Conservation (phyloP, 1,284 basidiomycete species). For the Cutaneotrichosporon curvatum region DNA sequence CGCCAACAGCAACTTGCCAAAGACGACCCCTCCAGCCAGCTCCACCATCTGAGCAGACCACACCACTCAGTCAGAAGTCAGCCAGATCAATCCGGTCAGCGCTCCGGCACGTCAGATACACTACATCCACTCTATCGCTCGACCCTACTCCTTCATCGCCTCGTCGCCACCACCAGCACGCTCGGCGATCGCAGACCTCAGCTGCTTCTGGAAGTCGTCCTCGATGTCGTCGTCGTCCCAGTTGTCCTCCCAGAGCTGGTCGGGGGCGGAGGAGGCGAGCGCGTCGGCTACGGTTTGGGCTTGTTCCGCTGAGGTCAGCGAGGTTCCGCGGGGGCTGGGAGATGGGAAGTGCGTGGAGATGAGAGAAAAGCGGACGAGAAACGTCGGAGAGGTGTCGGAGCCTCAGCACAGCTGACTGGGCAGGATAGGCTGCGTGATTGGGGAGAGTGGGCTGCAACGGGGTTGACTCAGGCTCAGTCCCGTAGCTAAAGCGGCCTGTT, state of each 20-base stretch:
- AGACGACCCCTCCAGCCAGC: too few species aligned
- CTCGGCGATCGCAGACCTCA: constrained; percentile 52
- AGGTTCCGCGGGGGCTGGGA: neutral
- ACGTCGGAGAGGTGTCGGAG: neutral
- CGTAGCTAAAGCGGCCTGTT: too few species aligned
- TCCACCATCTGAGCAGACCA: too few species aligned
- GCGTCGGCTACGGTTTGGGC: constrained; percentile 36
- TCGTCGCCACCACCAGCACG: constrained; percentile 33
- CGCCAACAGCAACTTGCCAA: too few species aligned
- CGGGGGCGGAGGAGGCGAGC: constrained; percentile 28
- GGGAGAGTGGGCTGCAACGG: too few species aligned
- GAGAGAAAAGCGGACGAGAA: neutral
- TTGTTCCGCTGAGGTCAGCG: constrained; percentile 19
- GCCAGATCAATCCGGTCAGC: too few species aligned
- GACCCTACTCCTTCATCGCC: constrained; percentile 39
- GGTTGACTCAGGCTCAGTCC: too few species aligned
- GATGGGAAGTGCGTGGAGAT: neutral
- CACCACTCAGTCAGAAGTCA: too few species aligned
- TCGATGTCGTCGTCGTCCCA: constrained; percentile 99
- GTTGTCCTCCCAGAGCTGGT: constrained; percentile 91
- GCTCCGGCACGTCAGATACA: too few species aligned
- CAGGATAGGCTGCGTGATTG: too few species aligned
- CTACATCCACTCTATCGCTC: too few species aligned
- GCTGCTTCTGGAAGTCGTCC: constrained; percentile 90
- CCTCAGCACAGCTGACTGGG: too few species aligned